phyloP scores from a whole-genome alignment of 345 rosid species.

The Populus pruinosa region DNA sequence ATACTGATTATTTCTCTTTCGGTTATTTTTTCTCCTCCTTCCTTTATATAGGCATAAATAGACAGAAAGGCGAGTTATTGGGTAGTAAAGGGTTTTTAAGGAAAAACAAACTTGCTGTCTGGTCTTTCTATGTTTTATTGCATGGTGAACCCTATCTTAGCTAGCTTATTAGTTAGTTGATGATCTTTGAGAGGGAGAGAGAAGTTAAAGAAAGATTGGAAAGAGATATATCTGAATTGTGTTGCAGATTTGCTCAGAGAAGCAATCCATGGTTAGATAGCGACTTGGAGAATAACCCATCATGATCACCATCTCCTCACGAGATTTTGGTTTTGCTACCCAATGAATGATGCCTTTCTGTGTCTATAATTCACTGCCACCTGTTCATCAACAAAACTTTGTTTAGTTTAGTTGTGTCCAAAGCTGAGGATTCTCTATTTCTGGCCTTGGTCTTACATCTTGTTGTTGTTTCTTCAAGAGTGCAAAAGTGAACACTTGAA shows the following conservation, averaged over 20 bases:
- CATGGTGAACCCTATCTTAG: conserved; percentile 21
- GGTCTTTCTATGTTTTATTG: conserved; percentile 30
- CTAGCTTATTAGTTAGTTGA: neutral
- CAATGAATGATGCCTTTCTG: conserved; percentile 66
- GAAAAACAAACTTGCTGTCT: conserved; percentile 25
- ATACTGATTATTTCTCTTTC: conserved; percentile 17
- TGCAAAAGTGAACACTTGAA: conserved; percentile 18
- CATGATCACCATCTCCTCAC: conserved; percentile 57
- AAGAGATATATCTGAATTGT: conserved; percentile 36
- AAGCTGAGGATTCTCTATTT: conserved; percentile 41
- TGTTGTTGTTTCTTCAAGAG: conserved; percentile 28
- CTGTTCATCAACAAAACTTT: conserved; percentile 34
- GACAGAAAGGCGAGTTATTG: conserved; percentile 25
- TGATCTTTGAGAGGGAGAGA: conserved; percentile 18
- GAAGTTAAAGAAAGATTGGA: conserved; percentile 6
- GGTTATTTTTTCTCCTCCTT: conserved; percentile 3
- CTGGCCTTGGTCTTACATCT: conserved; percentile 3
- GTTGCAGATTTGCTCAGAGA: conserved; percentile 42
- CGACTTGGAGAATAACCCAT: conserved; percentile 70
- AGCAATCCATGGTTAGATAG: conserved; percentile 56
- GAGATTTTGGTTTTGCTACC: conserved; percentile 57
- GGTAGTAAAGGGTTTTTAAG: conserved; percentile 26
- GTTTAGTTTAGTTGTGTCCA: conserved; percentile 43
- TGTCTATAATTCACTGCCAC: conserved; percentile 46
- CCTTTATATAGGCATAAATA: conserved; percentile 33